Percentiles rank a stretch among this genome's conserved stretches.
Evolutionary conservation across 257 asterid genomes (phyloP).

Genomic region (Penstemon newberryi): DNA sequence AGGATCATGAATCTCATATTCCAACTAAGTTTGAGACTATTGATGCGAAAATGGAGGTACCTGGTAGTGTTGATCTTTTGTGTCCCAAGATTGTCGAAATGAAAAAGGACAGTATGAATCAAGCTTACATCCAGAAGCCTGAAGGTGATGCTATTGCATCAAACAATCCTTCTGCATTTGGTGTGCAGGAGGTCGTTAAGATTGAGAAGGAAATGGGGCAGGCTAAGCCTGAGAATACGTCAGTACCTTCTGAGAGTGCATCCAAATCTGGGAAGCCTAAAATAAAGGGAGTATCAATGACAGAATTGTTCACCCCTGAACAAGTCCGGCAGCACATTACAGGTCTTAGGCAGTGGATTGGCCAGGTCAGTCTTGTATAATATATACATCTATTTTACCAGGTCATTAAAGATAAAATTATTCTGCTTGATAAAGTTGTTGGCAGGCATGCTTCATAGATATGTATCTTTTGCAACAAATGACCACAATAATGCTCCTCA

Average conservation of each 20-base stretch:
- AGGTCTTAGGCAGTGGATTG: slow-evolving; percentile 95
- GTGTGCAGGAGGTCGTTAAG: slow-evolving; percentile 48
- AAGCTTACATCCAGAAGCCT: slow-evolving; percentile 43
- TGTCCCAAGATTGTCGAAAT: slow-evolving; percentile 42
- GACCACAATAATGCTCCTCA: slow-evolving; percentile 10
- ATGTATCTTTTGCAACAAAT: slow-evolving; percentile 7
- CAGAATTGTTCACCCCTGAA: slow-evolving; percentile 88
- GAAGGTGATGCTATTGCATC: slow-evolving; percentile 43
- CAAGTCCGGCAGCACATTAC: slow-evolving; percentile 77
- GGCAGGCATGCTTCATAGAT: slow-evolving; percentile 11
- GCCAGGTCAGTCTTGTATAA: slow-evolving; percentile 72
- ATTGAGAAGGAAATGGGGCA: slow-evolving; percentile 59
- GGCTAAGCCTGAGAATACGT: slow-evolving; percentile 50
- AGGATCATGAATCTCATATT: slow-evolving; percentile 36
- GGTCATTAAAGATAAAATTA: slow-evolving; percentile 2
- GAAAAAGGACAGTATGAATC: slow-evolving; percentile 48
- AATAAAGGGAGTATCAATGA: slow-evolving; percentile 90
- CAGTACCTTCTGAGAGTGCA: slow-evolving; percentile 52
- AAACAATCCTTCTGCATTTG: slow-evolving; percentile 41
- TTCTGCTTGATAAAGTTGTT: slow-evolving; percentile 21
- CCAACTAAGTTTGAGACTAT: slow-evolving; percentile 48
- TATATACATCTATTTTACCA: slow-evolving; percentile 20
- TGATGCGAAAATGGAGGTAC: slow-evolving; percentile 58
- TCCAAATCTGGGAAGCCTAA: slow-evolving; percentile 93
- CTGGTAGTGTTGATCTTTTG: slow-evolving; percentile 40